These are phyloP conservation scores for Haplosporangium sp. DNA, from an alignment of 371 early-diverging fungal genomes.

Conservation along the genomic window DNA sequence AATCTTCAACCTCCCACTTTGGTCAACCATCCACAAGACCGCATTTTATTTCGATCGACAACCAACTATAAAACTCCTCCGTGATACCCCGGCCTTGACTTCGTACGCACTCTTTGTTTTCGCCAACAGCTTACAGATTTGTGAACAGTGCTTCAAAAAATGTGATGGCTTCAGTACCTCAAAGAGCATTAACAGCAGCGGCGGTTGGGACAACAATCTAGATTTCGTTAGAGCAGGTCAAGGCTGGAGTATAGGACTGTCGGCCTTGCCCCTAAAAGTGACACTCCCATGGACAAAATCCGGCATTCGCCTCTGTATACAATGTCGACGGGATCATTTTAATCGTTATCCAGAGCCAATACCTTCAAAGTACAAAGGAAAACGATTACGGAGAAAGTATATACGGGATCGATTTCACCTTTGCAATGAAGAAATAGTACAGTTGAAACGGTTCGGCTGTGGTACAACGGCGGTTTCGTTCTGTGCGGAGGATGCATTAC, in stretches of 20 bases:
- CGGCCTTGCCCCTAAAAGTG: constrained; percentile 8
- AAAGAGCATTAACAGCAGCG: background rate
- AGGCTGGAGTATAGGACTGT: background rate
- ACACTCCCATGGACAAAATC: constrained; percentile 15
- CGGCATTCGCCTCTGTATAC: constrained; percentile 1
- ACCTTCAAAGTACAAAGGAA: background rate
- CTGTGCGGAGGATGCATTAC: constrained; percentile 13
- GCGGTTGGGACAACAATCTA: background rate
- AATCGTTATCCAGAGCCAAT: constrained; percentile 6
- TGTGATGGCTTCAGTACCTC: background rate
- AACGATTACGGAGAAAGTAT: constrained; percentile 1
- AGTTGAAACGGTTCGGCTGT: constrained; percentile 13
- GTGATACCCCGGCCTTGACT: background rate
- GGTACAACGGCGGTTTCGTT: background rate
- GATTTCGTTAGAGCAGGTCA: background rate
- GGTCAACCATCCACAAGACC: constrained; percentile 2
- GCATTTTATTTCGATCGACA: background rate
- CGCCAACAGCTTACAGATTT: constrained; percentile 16
- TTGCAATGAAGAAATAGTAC: constrained; percentile 5
- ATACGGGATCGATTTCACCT: constrained; percentile 2
- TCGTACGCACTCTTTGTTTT: constrained; percentile 13
- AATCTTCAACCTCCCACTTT: constrained; percentile 10
- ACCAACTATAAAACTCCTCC: constrained; percentile 1
- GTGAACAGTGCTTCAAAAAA: constrained; percentile 17
- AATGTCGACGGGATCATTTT: constrained; percentile 3